phyloP scores from a whole-genome alignment of 176 grass and related monocot species.

The Aegilops tauschii region DNA sequence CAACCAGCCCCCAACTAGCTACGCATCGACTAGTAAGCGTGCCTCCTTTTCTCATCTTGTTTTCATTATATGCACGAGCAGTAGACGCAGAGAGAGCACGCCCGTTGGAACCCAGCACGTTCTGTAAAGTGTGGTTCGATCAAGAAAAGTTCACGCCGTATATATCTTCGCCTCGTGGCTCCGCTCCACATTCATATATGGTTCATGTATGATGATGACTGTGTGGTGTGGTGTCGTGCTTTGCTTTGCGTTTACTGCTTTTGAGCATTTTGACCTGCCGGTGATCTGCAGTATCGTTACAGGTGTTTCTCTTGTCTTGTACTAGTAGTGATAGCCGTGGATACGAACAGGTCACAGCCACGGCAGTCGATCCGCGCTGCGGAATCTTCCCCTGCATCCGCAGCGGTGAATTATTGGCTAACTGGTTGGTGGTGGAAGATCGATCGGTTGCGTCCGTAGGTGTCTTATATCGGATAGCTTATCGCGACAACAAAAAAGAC shows the following conservation, averaged over 20 bases:
- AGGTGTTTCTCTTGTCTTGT: no score
- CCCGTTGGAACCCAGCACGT: slow-evolving; percentile 1
- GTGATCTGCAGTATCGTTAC: no score
- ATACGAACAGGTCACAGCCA: neutral
- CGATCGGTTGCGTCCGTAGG: neutral
- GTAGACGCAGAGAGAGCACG: neutral
- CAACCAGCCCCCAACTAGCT: neutral
- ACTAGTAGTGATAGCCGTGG: neutral
- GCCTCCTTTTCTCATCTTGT: neutral
- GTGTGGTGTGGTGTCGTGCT: neutral
- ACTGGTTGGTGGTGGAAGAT: neutral
- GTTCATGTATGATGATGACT: no score
- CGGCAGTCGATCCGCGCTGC: neutral
- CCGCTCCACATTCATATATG: neutral
- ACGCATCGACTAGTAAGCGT: neutral
- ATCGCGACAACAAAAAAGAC: neutral
- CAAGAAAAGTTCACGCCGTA: neutral
- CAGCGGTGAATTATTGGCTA: neutral
- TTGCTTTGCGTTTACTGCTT: neutral
- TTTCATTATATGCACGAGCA: neutral
- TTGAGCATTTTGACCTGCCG: neutral
- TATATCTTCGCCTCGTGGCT: neutral
- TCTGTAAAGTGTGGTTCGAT: neutral
- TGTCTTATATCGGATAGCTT: slow-evolving; percentile 10
- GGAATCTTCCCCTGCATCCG: slow-evolving; percentile 8